Evolutionary conservation across 2,329 filamentous ascomycete genomes (phyloP).

Genomic region (Cladosporium sp.): DNA sequence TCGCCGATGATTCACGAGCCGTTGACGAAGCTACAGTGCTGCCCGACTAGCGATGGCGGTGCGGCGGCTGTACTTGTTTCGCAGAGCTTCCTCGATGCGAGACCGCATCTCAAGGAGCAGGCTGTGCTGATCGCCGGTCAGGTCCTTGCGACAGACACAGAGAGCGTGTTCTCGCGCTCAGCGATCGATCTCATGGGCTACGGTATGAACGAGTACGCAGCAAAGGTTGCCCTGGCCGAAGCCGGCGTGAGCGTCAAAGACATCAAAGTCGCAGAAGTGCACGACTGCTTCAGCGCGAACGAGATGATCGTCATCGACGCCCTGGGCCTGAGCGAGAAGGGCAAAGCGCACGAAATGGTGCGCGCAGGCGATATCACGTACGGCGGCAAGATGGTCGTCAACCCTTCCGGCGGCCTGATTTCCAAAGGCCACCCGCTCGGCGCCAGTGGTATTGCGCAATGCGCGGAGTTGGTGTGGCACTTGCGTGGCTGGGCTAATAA

Average conservation of each 20-base stretch:
- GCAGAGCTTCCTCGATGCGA: constrained; percentile 80
- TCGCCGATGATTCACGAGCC: constrained; percentile 79
- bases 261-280: constrained; percentile 83
- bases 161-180: constrained; percentile 74
- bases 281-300: constrained; percentile 96
- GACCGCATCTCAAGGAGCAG: constrained; percentile 77
- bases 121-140: constrained; percentile 91
- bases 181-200: constrained; percentile 89
- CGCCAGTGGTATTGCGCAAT: constrained; percentile 92
- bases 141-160: constrained; percentile 80
- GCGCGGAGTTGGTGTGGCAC: constrained; percentile 93
- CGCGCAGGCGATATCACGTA: constrained; percentile 88
- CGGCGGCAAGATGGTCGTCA: constrained; percentile 78
- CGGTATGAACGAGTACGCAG: constrained; percentile 77
- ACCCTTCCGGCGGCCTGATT: constrained; percentile 91
- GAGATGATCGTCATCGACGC: constrained; percentile 91
- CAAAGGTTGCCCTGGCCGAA: constrained; percentile 69
- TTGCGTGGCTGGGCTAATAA: constrained; percentile 96
- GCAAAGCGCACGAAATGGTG: constrained; percentile 91
- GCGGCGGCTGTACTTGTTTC: constrained; percentile 88
- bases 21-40: constrained; percentile 97
- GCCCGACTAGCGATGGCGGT: constrained; percentile 90
- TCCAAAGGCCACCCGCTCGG: constrained; percentile 95
- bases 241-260: constrained; percentile 68
- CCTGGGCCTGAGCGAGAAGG: constrained; percentile 72